Percentiles rank a stretch among this genome's conserved stretches.
phyloP scores from a whole-genome alignment of 225 moss, liverwort and hornwort genomes.

The Physcomitrellopsis africana region DNA sequence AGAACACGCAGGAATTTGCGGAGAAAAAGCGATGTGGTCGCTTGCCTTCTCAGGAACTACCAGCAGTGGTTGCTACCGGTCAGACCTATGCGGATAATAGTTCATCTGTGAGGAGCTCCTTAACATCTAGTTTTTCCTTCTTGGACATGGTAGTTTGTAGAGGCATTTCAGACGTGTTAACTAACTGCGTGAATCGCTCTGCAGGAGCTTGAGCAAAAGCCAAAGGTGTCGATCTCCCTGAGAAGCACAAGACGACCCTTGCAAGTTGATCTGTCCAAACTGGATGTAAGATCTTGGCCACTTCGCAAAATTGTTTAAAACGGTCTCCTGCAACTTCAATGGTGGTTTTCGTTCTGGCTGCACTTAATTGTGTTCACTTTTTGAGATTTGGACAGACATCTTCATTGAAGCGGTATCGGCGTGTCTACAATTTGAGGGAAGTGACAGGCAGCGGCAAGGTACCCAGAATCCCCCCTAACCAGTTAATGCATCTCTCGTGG shows the following conservation, averaged over 20 bases:
- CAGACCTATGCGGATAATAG: constrained; percentile 53
- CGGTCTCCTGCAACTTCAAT: neutral
- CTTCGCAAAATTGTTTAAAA: no score
- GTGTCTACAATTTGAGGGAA: constrained; percentile 81
- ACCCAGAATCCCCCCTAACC: constrained; percentile 5
- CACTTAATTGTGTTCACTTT: neutral
- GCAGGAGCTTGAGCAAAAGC: constrained; percentile 74
- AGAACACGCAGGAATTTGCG: constrained; percentile 73
- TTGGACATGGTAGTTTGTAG: neutral
- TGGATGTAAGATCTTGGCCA: constrained; percentile 49
- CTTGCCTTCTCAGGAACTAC: constrained; percentile 62
- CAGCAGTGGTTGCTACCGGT: constrained; percentile 43
- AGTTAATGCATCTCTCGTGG: neutral
- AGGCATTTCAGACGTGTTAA: neutral
- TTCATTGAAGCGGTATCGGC: constrained; percentile 76
- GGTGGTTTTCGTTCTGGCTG: neutral
- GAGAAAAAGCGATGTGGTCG: constrained; percentile 77
- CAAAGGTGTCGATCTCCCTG: constrained; percentile 60
- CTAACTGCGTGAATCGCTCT: neutral
- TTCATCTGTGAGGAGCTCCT: constrained; percentile 50
- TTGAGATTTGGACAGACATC: constrained; percentile 56
- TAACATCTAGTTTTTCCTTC: neutral
- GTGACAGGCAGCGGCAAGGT: constrained; percentile 81
- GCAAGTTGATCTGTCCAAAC: constrained; percentile 78
- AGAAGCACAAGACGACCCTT: constrained; percentile 69